Base-by-base conservation (phyloP, 2,329 filamentous ascomycete species). In the Colletotrichum incanum region DNA sequence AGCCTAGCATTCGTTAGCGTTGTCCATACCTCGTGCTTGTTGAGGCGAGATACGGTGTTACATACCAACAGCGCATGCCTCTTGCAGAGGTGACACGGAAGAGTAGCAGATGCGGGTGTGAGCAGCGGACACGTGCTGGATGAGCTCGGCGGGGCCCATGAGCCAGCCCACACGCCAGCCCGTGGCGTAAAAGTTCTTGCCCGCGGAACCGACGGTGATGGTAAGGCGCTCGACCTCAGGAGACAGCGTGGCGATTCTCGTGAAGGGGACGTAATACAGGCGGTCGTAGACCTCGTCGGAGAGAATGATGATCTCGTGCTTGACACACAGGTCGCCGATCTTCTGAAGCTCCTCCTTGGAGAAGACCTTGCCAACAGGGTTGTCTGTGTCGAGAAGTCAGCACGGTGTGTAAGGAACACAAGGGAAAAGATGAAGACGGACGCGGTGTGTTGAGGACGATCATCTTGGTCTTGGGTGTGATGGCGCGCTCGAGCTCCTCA, bases 131-230 rank as follows among this genome's bases (percentile, higher is more conserved):
- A 98, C 96, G 80, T 98, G 94, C 80, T 97, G 93, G 84, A 98
- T 95, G 64, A 98, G 86, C 73, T 98, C 90, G 65, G 94, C 90
- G 0, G 94, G 94, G 0, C 96, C 96, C 79, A 98, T 96, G 47
- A 99, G 86, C 91, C 96, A 99, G 67, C 96, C 90, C 5, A 98
- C 95, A 70, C 96, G 92, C 96, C 96, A 99, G 59, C 96, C 96
- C 0, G 96, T 99, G 68, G 94, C 94, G 80, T 98, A 98, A 83
- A 99, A 99, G 86, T 96, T 97, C 89, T 99, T 99, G 77, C 96
- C 96, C 1, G 95, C 96, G 0, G 95, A 98, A 26, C 96, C 96
- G 39, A 99, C 96, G 0, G 96, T 98, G 60, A 99, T 84, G 5
- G 96, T 98, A 76, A 97, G 88, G 71, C 90, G 90, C 76, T 95